Percentiles rank a stretch among this genome's conserved stretches.
phyloP scores from a whole-genome alignment of 768 basidiomycete genomes.

The Asterophora lycoperdoides region DNA sequence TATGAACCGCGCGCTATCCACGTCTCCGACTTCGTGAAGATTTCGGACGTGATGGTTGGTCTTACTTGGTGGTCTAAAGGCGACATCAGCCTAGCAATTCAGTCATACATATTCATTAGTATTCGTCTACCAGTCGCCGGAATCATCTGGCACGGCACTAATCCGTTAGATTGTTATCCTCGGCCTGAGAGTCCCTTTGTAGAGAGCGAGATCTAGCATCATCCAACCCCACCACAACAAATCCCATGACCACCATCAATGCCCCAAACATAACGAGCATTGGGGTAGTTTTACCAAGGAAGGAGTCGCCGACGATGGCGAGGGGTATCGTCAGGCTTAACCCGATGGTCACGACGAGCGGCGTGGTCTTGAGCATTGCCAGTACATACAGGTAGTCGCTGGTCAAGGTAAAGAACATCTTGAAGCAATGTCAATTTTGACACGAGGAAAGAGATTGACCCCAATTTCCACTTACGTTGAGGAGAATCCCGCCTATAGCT shows the following conservation, averaged over 20 bases:
- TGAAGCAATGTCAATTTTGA: not conserved
- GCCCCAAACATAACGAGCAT: slow-evolving; percentile 71
- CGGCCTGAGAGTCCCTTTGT: slow-evolving; percentile 10
- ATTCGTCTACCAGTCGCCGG: too few relatives aligned
- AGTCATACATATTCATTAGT: too few relatives aligned
- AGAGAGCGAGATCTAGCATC: slow-evolving; percentile 29
- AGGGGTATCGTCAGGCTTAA: slow-evolving; percentile 91
- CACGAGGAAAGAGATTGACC: too few relatives aligned
- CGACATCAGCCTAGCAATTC: too few relatives aligned
- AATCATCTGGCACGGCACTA: not conserved
- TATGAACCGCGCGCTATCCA: too few relatives aligned
- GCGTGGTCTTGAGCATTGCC: slow-evolving; percentile 96
- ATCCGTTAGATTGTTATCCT: slow-evolving; percentile 1
- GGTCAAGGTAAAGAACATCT: slow-evolving; percentile 82
- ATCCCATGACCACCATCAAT: slow-evolving; percentile 67
- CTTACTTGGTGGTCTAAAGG: too few relatives aligned
- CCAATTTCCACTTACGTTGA: slow-evolving; percentile 31
- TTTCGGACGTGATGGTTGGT: too few relatives aligned
- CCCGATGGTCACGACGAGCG: slow-evolving; percentile 88
- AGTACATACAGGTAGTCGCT: slow-evolving; percentile 85
- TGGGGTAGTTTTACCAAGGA: slow-evolving; percentile 54
- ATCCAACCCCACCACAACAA: slow-evolving; percentile 67
- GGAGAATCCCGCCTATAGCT: slow-evolving; percentile 28
- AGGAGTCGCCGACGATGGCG: slow-evolving; percentile 78
- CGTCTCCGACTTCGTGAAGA: too few relatives aligned